Base-by-base conservation (phyloP, 495 filamentous ascomycete genomes). In the Talaromyces ruber region DNA sequence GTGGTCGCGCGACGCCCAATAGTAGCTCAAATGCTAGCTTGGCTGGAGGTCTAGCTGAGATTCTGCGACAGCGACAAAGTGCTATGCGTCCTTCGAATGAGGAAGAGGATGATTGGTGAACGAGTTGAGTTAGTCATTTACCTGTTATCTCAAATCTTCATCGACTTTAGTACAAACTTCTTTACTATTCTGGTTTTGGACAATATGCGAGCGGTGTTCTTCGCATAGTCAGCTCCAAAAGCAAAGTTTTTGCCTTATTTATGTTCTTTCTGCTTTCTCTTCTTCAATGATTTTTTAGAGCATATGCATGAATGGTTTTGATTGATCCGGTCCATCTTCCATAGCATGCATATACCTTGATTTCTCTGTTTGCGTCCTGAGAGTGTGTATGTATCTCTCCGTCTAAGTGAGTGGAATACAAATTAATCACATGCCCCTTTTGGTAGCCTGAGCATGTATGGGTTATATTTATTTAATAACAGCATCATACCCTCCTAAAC, bases 11-110 rank as follows among this genome's bases (percentile, higher is more conserved):
- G 34, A 90, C 88, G 39, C 85, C 85, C 52, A 86, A 85, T 66
- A 89, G 81, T 65, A 82, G 88, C 16, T 86, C 84, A 34, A 81
- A 81, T 60, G 78, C 75, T 12, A 92, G 90, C 70, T 70, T 97
- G 67, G 91, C 91, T 0, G 91, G 89, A 22, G 90, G 90, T 0
- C 76, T 98, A 64, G 93, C 93, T 4, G 90, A 96, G 70, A 91
- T 91, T 32, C 70, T 94, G 72, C 74, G 87, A 69, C 84, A 85
- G 64, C 79, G 90, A 74, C 88, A 94, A 70, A 84, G 78, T 64
- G 84, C 83, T 9, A 88, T 89, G 85, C 82, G 82, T 60, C 79
- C 79, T 43, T 79, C 80, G 59, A 84, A 82, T 61, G 82, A 82
- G 66, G 85, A 90, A 62, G 90, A 94, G 59, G 92, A 86, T 57